Evolutionary conservation across 345 rosid species (phyloP), one percentile per base, ranked within the genome.

Genomic region (Syzygium oleosum): DNA sequence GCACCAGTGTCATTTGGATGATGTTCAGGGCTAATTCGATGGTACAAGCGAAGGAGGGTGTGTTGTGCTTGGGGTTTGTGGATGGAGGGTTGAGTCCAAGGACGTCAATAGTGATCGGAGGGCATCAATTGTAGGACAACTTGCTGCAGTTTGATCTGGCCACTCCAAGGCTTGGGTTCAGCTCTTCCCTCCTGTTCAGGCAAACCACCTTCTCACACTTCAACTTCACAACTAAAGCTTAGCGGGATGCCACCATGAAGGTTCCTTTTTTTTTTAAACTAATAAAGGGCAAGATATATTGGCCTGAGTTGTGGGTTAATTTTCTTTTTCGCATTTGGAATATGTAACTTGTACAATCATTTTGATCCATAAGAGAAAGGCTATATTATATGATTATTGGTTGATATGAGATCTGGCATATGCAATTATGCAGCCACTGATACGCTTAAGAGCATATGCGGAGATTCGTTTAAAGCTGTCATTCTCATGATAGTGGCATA

Each of bases 151-250:
- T 56, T 56, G 61, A 56, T 56, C 27, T 9, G 5, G 0, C 61
- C 61, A 23, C 61, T 3, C 22, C n/a, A 56, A 9, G 61, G 85
- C 89, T 89, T 51, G 92, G 93, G 29, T 92, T 92, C 84, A 91
- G 85, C 53, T 86, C 91, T 43, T 89, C 89, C 6, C 87, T 90
- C 58, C 27, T 88, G 16, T 56, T 56, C 58, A 84, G 84, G 43
- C 91, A 84, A 25, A 94, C 95, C 7, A 93, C 86, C 8, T 94
- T 96, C 87, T 89, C 94, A 91, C 91, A 93, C 90, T 92, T 96
- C 91, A 94, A 94, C 92, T 93, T 92, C 91, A 92, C 95, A 52
- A 89, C 94, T 58, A 2, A 58, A 58, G 65, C 65, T 58, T 25
- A 58, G 29, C 14, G 65, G 13, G 13, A 58, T 58, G 65, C 7